These are phyloP conservation scores for Ophiostoma sp. DNA, from an alignment of 2,329 filamentous ascomycete species.

Conservation along the genomic window DNA sequence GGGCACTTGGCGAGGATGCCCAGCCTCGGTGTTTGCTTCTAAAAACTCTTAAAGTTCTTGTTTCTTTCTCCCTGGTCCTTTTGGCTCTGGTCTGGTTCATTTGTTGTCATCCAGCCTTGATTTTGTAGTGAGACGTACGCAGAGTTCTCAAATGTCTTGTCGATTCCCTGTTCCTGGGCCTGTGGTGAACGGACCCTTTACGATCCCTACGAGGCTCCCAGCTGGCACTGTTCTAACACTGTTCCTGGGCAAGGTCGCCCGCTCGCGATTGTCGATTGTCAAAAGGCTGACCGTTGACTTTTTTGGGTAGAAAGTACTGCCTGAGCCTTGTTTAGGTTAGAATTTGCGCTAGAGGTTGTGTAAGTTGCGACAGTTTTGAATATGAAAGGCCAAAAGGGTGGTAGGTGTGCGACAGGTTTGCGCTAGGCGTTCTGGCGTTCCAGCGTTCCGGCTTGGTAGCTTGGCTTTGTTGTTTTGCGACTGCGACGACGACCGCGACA, in stretches of 20 bases:
- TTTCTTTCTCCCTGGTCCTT: neutral
- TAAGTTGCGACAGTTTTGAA: neutral
- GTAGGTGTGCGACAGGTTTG: no score
- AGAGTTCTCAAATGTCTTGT: neutral
- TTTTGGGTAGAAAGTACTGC: neutral
- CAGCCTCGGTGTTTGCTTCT: neutral
- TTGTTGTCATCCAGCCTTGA: neutral
- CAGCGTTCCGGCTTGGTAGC: no score
- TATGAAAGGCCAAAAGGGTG: no score
- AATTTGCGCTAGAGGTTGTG: neutral
- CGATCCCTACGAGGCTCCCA: neutral
- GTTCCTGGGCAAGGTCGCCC: neutral
- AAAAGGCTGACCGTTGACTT: constrained; percentile 5
- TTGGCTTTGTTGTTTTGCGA: no score
- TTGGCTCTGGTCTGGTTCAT: neutral
- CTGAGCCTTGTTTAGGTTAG: neutral
- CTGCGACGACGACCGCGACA: no score
- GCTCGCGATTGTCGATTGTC: neutral
- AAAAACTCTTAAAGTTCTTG: neutral
- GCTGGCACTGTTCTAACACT: neutral
- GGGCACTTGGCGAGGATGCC: neutral
- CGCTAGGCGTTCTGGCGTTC: no score
- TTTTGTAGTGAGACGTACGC: neutral
- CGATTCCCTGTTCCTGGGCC: neutral
- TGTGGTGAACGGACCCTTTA: neutral